phyloP scores from a whole-genome alignment of 352 stramenopile genomes.

The Globisporangium nunn region DNA sequence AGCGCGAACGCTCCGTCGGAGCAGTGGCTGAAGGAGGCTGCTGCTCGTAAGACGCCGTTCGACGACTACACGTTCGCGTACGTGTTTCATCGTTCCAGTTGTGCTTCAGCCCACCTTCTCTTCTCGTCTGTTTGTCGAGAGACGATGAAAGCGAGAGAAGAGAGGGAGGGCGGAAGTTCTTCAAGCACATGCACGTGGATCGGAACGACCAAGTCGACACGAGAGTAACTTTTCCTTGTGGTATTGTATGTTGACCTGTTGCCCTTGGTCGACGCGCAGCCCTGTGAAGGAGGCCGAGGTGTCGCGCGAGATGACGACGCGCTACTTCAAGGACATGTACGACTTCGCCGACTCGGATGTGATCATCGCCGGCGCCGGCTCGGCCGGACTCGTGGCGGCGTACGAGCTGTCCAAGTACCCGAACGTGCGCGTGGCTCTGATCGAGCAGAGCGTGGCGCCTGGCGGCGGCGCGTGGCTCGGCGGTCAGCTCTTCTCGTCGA shows the following conservation, averaged over 20 bases:
- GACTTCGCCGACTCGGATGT: conserved; percentile 61
- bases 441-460: conserved; percentile 52
- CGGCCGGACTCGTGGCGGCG: conserved; percentile 42
- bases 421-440: conserved; percentile 47
- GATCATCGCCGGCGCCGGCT: conserved; percentile 58
- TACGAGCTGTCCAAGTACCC: conserved; percentile 63
- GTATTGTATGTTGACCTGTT: conserved; percentile 5
- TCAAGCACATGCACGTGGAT: neutral
- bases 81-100: conserved; percentile 7
- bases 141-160: neutral
- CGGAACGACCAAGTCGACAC: neutral
- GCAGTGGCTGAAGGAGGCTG: conserved; percentile 40
- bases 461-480: conserved; percentile 53
- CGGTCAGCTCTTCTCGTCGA: conserved; percentile 58
- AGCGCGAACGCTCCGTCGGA: conserved; percentile 36
- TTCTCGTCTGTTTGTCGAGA: neutral
- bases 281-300: conserved; percentile 58
- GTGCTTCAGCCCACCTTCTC: neutral
- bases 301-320: conserved; percentile 63
- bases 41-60: conserved; percentile 37
- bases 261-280: conserved; percentile 11
- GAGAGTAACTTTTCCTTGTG: conserved; percentile 2
- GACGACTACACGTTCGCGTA: conserved; percentile 57
- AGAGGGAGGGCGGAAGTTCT: neutral
- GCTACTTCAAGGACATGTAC: conserved; percentile 75